Percentiles rank a stretch among this genome's conserved stretches.
These are phyloP conservation scores for Stephania cephalantha DNA, from an alignment of 164 flowering plant genomes.

Conservation along the genomic window DNA sequence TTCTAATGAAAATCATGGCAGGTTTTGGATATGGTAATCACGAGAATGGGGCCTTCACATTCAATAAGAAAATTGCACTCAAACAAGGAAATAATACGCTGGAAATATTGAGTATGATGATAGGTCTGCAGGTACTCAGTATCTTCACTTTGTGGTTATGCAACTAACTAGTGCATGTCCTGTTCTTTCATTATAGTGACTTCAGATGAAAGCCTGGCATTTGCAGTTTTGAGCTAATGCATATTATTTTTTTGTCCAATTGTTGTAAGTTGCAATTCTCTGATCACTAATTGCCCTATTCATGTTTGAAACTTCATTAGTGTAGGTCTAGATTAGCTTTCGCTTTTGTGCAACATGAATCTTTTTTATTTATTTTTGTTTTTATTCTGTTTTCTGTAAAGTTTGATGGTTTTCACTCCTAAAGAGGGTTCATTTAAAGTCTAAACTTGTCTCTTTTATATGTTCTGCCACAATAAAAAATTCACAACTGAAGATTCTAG, in stretches of 20 bases:
- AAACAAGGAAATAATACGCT: conserved; percentile 43
- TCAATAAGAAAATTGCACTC: conserved; percentile 28
- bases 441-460: too few relatives aligned
- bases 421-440: too few relatives aligned
- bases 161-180: not conserved
- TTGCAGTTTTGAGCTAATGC: not conserved
- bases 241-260: not conserved
- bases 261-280: too few relatives aligned
- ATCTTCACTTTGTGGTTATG: not conserved
- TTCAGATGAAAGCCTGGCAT: not conserved
- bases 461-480: too few relatives aligned
- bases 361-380: too few relatives aligned
- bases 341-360: too few relatives aligned
- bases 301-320: too few relatives aligned
- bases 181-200: not conserved
- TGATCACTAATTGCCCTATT: too few relatives aligned
- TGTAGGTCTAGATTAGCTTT: too few relatives aligned
- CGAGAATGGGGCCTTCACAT: conserved; percentile 42
- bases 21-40: conserved; percentile 57
- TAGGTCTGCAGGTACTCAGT: conserved; percentile 45
- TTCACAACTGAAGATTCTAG: too few relatives aligned
- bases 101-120: conserved; percentile 53
- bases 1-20: conserved; percentile 14
- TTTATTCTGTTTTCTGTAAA: too few relatives aligned
- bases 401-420: too few relatives aligned